Evolutionary conservation across 257 asterid species (phyloP), one percentile per base, ranked within the genome.

Genomic region (Solanum bulbocastanum): DNA sequence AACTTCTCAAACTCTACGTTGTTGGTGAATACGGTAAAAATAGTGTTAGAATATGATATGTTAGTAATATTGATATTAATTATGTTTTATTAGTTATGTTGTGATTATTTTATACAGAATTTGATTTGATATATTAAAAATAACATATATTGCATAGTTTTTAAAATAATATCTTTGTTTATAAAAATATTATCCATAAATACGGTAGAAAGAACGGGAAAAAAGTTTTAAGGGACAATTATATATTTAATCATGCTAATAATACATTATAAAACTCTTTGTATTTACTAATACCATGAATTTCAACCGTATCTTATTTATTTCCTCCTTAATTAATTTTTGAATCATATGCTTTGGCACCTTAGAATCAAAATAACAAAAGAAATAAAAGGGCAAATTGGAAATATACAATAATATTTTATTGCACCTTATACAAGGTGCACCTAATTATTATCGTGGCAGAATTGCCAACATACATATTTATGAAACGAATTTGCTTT

Each of bases 131-230:
- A 14, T 15, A 14, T 49, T 49, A 18, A 56, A 56, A 56, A 56
- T 56, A 56, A 1, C 22, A 56, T 56, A 8, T 2, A 56, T 20
- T 16, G 0, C 22, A 56, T 49, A 56, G 8, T 18, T 56, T 56
- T 20, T 0, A 7, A 18, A 6, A 56, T 7, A 2, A 56, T 6
- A 52, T 18, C 0, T 6, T 56, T 56, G 1, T 18, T 20, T 20
- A 56, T 4, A 6, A 56, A 56, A 56, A 56, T 56, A 56, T 1
- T 3, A 3, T 18, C 25, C 65, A 56, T 22, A 20, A 56, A 56
- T 46, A 46, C 1, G 2, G 0, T 7, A 9, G 10, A 56, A 56
- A 56, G 5, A 20, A 56, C 2, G 4, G 1, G 0, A 16, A 52
- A 52, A 15, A 52, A 0, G 4, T 18, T 56, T 56, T 18, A 0